Conservation (phyloP, 2,329 filamentous ascomycete species). For the Harringtonia lauricola region DNA sequence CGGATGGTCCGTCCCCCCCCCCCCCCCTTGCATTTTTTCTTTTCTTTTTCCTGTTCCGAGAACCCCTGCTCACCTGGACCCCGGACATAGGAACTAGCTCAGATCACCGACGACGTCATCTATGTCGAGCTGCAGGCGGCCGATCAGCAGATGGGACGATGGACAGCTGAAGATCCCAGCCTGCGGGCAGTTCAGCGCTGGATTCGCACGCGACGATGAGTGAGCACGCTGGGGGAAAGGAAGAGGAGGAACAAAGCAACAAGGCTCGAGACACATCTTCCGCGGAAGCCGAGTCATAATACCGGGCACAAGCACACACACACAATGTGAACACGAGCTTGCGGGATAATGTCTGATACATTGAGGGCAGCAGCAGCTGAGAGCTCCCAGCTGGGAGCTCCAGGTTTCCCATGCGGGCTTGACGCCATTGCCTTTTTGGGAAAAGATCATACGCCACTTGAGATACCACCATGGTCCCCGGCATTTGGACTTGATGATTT, state of each 20-base stretch:
- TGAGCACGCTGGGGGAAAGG: not conserved
- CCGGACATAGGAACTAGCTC: conserved; percentile 46
- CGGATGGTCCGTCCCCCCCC: conserved; percentile 34
- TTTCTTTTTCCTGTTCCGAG: not conserved
- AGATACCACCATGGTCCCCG: too few species aligned
- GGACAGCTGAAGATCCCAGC: conserved; percentile 52
- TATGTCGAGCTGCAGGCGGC: conserved; percentile 43
- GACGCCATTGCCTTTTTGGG: too few species aligned
- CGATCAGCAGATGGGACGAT: conserved; percentile 45
- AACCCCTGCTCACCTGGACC: not conserved
- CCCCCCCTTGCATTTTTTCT: conserved; percentile 3
- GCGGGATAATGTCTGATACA: too few species aligned
- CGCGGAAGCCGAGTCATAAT: too few species aligned
- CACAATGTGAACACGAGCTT: too few species aligned
- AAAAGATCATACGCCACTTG: too few species aligned
- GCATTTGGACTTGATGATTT: too few species aligned
- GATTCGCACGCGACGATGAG: conserved; percentile 33
- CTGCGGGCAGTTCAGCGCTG: conserved; percentile 46
- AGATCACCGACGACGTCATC: conserved; percentile 47
- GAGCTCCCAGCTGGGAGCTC: too few species aligned
- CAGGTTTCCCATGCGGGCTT: too few species aligned
- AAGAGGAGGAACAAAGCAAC: not conserved
- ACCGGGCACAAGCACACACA: too few species aligned
- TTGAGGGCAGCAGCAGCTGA: too few species aligned
- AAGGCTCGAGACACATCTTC: too few species aligned